These are phyloP conservation scores for Lophiotrema nucula DNA, from an alignment of 495 filamentous ascomycete species.

Conservation along the genomic window DNA sequence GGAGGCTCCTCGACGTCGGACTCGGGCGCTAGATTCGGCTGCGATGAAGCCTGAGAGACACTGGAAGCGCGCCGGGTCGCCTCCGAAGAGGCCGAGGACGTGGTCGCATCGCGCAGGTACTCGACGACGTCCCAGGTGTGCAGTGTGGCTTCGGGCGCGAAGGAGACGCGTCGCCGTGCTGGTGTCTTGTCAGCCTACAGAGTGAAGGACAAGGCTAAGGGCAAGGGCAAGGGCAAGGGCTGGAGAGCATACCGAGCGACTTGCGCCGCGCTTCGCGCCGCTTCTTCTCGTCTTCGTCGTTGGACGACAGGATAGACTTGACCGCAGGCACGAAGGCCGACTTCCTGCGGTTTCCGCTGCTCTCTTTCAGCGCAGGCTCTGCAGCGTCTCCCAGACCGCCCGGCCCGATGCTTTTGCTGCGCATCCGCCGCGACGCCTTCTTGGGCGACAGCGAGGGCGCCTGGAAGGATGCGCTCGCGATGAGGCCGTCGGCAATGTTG, in stretches of 20 bases:
- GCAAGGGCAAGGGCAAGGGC: background rate
- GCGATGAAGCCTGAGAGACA: constrained; percentile 42
- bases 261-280: constrained; percentile 82
- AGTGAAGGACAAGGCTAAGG: background rate
- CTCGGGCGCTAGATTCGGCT: constrained; percentile 44
- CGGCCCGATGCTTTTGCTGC: constrained; percentile 93
- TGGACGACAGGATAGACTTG: constrained; percentile 76
- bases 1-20: constrained; percentile 61
- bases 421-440: constrained; percentile 64
- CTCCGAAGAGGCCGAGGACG: constrained; percentile 72
- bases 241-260: constrained; percentile 63
- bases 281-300: constrained; percentile 68
- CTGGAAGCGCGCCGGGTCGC: constrained; percentile 69
- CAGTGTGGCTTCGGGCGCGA: constrained; percentile 93
- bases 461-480: constrained; percentile 14
- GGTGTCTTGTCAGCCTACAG: background rate
- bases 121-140: constrained; percentile 98
- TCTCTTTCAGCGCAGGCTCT: constrained; percentile 57
- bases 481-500: constrained; percentile 35
- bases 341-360: constrained; percentile 77
- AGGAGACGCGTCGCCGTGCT: constrained; percentile 84
- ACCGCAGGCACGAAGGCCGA: constrained; percentile 57
- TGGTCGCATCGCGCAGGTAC: constrained; percentile 80
- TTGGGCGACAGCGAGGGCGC: constrained; percentile 33
- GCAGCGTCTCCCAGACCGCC: constrained; percentile 71